phyloP scores from a whole-genome alignment of 2,329 filamentous ascomycete species.

The Penicillium sp. region DNA sequence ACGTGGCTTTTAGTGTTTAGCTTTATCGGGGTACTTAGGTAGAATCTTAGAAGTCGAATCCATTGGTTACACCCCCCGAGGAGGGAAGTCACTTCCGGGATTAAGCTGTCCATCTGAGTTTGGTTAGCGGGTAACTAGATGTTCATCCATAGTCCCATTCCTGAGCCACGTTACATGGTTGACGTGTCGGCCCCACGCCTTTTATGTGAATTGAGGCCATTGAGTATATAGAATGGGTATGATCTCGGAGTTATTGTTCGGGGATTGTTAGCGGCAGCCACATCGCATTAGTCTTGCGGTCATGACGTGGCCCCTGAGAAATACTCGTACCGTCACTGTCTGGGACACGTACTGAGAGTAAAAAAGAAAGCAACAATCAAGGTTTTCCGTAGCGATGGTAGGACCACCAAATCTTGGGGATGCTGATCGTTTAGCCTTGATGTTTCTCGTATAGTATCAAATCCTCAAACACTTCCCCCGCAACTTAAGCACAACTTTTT shows the following conservation, averaged over 20 bases:
- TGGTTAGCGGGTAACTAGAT: neutral
- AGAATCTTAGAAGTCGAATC: neutral
- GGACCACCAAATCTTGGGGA: neutral
- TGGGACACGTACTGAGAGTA: neutral
- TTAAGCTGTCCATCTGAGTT: neutral
- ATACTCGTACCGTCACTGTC: constrained; percentile 11
- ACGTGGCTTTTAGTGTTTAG: constrained; percentile 3
- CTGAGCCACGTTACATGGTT: neutral
- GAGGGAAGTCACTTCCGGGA: neutral
- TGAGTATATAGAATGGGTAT: neutral
- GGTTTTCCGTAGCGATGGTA: neutral
- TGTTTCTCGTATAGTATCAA: neutral
- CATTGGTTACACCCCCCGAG: neutral
- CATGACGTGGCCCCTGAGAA: constrained; percentile 15
- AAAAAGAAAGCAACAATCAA: neutral
- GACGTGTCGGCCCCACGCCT: no score
- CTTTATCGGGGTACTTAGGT: neutral
- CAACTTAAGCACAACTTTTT: constrained; percentile 1
- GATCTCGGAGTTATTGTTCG: neutral
- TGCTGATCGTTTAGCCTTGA: neutral
- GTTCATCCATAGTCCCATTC: neutral
- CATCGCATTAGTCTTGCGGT: neutral
- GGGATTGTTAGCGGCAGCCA: constrained; percentile 8
- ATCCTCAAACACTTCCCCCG: neutral
- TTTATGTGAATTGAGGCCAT: neutral